Conservation (phyloP, 2,329 filamentous ascomycete genomes). For the Aspergillus pseudotamarii region DNA sequence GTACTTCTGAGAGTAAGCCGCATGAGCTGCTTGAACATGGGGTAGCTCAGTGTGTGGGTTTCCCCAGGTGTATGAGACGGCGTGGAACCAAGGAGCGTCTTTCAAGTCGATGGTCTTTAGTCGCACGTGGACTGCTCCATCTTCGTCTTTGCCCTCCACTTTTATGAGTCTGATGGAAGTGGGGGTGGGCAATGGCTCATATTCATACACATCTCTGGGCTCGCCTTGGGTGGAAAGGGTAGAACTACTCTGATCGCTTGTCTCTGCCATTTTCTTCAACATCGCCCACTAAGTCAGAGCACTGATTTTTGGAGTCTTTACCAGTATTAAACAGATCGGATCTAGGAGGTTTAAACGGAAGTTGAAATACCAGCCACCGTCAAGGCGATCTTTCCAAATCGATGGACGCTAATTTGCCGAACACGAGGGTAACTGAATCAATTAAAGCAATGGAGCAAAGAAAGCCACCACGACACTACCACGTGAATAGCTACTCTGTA, state of each 20-base stretch:
- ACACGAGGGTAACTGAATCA: neutral
- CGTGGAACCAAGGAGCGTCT: constrained; percentile 1
- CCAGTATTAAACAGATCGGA: neutral
- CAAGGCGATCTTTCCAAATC: neutral
- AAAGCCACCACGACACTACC: neutral
- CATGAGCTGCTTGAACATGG: neutral
- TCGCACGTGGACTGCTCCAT: neutral
- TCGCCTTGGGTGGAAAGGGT: neutral
- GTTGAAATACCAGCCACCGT: neutral
- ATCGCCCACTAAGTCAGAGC: neutral
- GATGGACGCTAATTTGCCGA: neutral
- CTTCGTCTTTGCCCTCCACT: neutral
- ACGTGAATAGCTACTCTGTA: neutral
- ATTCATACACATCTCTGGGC: neutral
- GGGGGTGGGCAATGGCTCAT: constrained; percentile 1
- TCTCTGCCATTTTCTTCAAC: neutral
- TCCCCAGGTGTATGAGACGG: constrained; percentile 12
- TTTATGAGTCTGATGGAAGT: constrained; percentile 9
- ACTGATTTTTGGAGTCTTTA: neutral
- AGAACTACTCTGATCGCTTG: neutral
- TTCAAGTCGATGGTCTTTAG: constrained; percentile 3
- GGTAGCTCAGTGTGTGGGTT: constrained; percentile 7
- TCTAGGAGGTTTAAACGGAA: neutral
- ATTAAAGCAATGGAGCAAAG: neutral
- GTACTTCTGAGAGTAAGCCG: neutral